These are phyloP conservation scores for Candida jianshihensis DNA, from an alignment of 805 yeast species.

Conservation along the genomic window DNA sequence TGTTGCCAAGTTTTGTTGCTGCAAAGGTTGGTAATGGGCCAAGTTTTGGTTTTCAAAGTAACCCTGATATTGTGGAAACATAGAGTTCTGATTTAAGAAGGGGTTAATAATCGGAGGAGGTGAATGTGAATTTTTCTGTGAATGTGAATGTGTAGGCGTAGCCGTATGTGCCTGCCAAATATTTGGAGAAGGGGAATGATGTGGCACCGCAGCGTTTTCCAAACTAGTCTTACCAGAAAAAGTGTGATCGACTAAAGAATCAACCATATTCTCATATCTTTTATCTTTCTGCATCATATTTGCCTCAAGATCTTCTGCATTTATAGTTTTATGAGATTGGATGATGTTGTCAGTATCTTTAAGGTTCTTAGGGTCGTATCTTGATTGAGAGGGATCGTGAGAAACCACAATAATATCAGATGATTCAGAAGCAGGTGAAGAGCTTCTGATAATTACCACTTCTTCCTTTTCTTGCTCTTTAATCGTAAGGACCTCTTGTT, in stretches of 20 bases:
- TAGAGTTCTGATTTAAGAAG: no score
- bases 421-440: background rate
- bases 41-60: no score
- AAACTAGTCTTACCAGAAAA: background rate
- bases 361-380: slow-evolving; percentile 1
- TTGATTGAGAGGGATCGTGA: background rate
- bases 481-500: background rate
- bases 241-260: slow-evolving; percentile 23
- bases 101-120: no score
- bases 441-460: background rate
- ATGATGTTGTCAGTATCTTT: background rate
- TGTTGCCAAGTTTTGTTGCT: no score
- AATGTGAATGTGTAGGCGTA: no score
- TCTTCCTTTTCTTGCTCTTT: background rate
- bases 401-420: background rate
- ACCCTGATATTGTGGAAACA: no score
- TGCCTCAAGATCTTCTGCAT: slow-evolving; percentile 10
- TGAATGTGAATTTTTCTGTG: no score
- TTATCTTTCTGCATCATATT: slow-evolving; percentile 3
- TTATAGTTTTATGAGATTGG: slow-evolving; percentile 1
- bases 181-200: background rate
- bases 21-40: background rate
- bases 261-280: slow-evolving; percentile 22
- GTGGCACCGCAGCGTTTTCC: background rate
- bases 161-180: slow-evolving; percentile 4